Evolutionary conservation across 2,329 filamentous ascomycete species (phyloP), one percentile per base, ranked within the genome.

Genomic region (Ascochyta rabiei): DNA sequence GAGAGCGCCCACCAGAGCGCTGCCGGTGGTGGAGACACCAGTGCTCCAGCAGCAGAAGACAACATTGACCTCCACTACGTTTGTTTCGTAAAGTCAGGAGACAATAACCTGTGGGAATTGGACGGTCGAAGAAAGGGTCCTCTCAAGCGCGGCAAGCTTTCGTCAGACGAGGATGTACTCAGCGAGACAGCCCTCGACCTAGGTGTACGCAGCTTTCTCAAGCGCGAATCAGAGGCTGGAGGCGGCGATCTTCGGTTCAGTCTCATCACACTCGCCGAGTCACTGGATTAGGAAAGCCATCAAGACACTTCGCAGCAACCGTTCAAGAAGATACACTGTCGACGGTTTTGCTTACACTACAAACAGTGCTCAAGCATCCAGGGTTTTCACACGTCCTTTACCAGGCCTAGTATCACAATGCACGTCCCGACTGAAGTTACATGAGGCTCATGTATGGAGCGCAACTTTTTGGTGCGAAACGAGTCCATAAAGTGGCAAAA

Each of bases 1-100:
- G 93, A 96, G 49, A 80, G 77, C 5, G 93, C 91, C 6, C 93
- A 98, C 77, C 85, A 86, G 41, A 84, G 84, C 56, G 92, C 91
- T 13, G 95, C 93, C 5, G 82, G 82, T 7, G 79, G 83, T 56
- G 93, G 93, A 16, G 91, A 93, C 71, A 96, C 92, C 1, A 73
- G 81, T 12, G 90, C 93, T 1, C 93, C 95, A 0, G 78, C 84
- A 48, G 91, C 91, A 8, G 83, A 86, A n/a, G 89, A 90, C 67
- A 84, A 89, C 63, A 82, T 96, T n/a, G 93, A 97, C 71, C 81
- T 97, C 66, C 95, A 99, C 79, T 98, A 96, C 73, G 93, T 98
- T 41, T 95, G 91, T 70, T 99, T 98, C 76, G 89, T 95, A 47
- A 95, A 93, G 79, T 84, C 82, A 2, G 77, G 77, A 46, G 86